A percentile compares a stretch with the other conserved stretches of the same genome.
phyloP scores from a whole-genome alignment of 306 rosid genomes.

The Cucurbita argyrosperma region DNA sequence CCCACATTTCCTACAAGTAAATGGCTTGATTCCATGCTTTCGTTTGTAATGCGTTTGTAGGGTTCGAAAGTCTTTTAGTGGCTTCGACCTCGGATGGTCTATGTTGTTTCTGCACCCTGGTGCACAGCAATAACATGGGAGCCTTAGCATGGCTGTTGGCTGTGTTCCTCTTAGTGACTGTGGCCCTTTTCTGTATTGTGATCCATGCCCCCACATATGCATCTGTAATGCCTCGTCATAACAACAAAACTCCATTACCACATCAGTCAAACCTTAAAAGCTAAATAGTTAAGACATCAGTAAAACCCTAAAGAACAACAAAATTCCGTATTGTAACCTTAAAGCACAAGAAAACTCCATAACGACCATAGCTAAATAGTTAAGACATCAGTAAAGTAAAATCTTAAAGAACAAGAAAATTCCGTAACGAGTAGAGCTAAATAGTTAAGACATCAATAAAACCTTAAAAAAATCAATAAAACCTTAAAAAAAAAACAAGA shows the following conservation, averaged over 20 bases:
- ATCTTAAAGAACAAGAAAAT: too few relatives aligned
- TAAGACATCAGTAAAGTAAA: too few relatives aligned
- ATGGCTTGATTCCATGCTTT: constrained; percentile 83
- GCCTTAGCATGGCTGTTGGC: constrained; percentile 91
- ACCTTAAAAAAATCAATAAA: too few relatives aligned
- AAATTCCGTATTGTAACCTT: too few relatives aligned
- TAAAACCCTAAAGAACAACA: too few relatives aligned
- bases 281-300: background rate
- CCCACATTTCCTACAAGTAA: constrained; percentile 77
- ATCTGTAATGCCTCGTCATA: background rate
- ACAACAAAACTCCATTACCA: background rate
- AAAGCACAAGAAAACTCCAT: too few relatives aligned
- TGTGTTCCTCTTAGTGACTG: constrained; percentile 84
- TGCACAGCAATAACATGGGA: constrained; percentile 83
- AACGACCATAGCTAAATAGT: too few relatives aligned
- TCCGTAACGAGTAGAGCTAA: too few relatives aligned
- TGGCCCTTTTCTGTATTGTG: constrained; percentile 82
- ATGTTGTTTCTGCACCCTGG: constrained; percentile 84
- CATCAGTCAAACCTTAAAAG: too few relatives aligned
- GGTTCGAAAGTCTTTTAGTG: constrained; percentile 80
- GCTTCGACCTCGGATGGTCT: constrained; percentile 77
- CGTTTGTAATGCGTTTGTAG: constrained; percentile 96
- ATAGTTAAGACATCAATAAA: too few relatives aligned
- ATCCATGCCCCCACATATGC: constrained; percentile 99
- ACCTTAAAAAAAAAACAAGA: too few relatives aligned